Conservation (phyloP, 768 basidiomycete species). For the Leucocoprinus sp. region DNA sequence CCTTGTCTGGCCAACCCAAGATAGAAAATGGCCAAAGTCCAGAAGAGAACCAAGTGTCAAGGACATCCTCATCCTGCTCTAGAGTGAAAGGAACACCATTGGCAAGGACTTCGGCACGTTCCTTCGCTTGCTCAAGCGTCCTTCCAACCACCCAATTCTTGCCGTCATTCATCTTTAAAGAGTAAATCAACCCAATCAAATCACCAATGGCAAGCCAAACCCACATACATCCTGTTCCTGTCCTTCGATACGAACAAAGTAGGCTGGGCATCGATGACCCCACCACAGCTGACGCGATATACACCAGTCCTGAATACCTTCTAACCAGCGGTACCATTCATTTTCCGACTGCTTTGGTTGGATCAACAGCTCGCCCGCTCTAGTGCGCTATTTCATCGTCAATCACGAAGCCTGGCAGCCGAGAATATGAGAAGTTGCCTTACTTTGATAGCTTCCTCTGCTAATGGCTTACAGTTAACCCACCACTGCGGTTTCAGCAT, state of each 20-base stretch:
- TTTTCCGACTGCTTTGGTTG: slow-evolving; percentile 78
- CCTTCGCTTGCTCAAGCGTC: slow-evolving; percentile 64
- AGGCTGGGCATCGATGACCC: slow-evolving; percentile 96
- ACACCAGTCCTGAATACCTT: slow-evolving; percentile 97
- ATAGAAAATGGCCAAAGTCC: slow-evolving; percentile 97
- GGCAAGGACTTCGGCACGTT: slow-evolving; percentile 64
- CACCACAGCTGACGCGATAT: slow-evolving; percentile 99
- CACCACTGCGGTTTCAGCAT: slow-evolving; percentile 99
- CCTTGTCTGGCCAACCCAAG: slow-evolving; percentile 96
- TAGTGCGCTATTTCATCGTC: slow-evolving; percentile 55
- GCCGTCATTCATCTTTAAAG: slow-evolving; percentile 61
- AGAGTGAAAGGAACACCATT: slow-evolving; percentile 61
- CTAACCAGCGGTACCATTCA: slow-evolving; percentile 96
- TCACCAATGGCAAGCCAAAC: neutral
- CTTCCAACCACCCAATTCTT: slow-evolving; percentile 91
- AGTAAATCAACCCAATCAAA: neutral
- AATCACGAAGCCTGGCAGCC: neutral
- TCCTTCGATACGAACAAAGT: slow-evolving; percentile 83
- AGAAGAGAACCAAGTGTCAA: slow-evolving; percentile 99
- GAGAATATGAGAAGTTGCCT: slow-evolving; percentile 29
- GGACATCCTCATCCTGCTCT: slow-evolving; percentile 92
- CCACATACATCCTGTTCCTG: slow-evolving; percentile 51
- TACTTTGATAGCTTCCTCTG: slow-evolving; percentile 84
- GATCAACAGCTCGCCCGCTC: slow-evolving; percentile 79
- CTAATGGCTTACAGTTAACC: slow-evolving; percentile 88